Base-by-base conservation (phyloP, 768 basidiomycete species). In the Asterophora lycoperdoides region DNA sequence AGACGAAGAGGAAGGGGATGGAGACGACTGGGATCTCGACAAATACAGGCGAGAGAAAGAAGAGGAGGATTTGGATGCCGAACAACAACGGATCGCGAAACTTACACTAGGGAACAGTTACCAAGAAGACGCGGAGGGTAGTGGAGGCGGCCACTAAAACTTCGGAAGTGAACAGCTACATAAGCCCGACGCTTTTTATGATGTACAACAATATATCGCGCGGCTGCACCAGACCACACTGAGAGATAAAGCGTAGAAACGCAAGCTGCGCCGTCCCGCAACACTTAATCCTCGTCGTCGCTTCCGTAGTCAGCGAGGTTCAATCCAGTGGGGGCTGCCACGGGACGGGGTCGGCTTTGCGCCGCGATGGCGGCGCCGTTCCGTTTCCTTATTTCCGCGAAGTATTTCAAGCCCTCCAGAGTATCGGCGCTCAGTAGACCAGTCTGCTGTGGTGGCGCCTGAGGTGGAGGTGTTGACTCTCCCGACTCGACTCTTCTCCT, bases 371-470 rank as follows among this genome's bases (percentile, higher is more conserved):
- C 59, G 29, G 54, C 60, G 20, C 77, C 84, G 54, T 83, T 84
- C 54, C 81, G 73, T 69, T 83, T 81, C 53, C 86, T 79, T 55
- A 98, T 83, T 65, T 93, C 86, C 7, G 93, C 84, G 62, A 96
- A 93, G 60, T 91, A 94, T 64, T 85, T 89, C 42, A 99, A 68
- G 40, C 93, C 88, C 58, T 95, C 91, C 19, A 98, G 63, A 9
- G 95, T 89, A 58, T 95, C 93, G 4, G 82, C 76, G 48, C 75
- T 90, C 30, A 99, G 72, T 34, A 99, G 65, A 0, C 92, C 86
- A 23, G 58, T 64, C 1, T 77, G 64, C 44, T 71, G 62, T 15
- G 69, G 64, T 4, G 66, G 64, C 50, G 69, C 57, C 44, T 60
- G 46, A 37, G 57, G 52, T n/a, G 64, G 56, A 43, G 55, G 56